Evolutionary conservation across 2,329 filamentous ascomycete genomes (phyloP).

Genomic region (Ascochyta clinopodiicola): DNA sequence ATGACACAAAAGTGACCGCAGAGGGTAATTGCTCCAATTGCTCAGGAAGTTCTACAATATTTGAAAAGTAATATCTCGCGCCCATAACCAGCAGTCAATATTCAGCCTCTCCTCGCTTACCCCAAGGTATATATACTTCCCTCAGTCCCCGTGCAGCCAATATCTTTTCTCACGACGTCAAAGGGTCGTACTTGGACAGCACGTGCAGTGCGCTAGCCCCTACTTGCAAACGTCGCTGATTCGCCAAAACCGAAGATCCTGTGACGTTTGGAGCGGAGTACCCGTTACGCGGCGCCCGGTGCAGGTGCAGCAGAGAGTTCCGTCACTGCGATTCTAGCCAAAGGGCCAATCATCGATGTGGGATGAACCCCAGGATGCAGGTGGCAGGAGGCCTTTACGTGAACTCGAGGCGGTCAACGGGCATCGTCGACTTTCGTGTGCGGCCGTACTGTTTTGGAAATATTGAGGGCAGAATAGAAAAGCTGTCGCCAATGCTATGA

Average conservation of each 20-base stretch:
- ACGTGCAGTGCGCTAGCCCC: slow-evolving; percentile 12
- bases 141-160: slow-evolving; percentile 7
- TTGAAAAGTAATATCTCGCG: neutral
- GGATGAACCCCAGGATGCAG: neutral
- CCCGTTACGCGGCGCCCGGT: neutral
- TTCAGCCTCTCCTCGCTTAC: neutral
- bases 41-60: neutral
- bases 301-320: neutral
- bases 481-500: neutral
- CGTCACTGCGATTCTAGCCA: slow-evolving; percentile 9
- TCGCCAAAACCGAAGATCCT: neutral
- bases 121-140: slow-evolving; percentile 8
- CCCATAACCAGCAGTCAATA: neutral
- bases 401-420: slow-evolving; percentile 4
- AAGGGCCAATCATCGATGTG: slow-evolving; percentile 5
- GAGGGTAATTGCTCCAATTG: neutral
- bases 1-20: slow-evolving; percentile 9
- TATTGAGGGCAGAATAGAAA: neutral
- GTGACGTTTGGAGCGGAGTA: slow-evolving; percentile 14
- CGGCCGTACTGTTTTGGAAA: neutral
- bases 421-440: slow-evolving; percentile 1
- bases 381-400: neutral
- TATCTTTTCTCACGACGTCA: slow-evolving; percentile 9
- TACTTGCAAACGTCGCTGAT: neutral
- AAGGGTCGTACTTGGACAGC: slow-evolving; percentile 16